Conservation (phyloP, 208 protist species). For the Novymonas esmeraldas region DNA sequence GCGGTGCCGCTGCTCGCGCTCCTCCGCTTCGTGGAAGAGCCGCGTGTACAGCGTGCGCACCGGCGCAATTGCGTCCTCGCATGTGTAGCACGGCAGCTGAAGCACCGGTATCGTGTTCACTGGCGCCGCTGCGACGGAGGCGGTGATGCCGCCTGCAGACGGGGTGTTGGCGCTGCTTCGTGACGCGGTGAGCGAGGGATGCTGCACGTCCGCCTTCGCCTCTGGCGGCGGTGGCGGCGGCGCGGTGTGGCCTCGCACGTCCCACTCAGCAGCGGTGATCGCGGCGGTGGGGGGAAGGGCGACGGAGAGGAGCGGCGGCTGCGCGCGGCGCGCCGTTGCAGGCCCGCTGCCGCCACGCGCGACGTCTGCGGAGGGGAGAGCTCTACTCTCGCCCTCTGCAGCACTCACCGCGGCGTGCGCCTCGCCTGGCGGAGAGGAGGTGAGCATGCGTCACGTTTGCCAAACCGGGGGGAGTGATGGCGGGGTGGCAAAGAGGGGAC, state of each 20-base stretch:
- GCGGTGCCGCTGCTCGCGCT: conserved; percentile 13
- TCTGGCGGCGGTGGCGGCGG: background rate
- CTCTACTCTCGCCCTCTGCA: background rate
- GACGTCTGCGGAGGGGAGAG: background rate
- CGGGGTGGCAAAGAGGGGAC: too few species aligned
- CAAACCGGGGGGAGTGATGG: background rate
- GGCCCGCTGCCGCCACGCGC: background rate
- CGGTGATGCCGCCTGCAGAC: background rate
- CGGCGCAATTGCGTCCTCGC: conserved; percentile 11
- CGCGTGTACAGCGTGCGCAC: conserved; percentile 9
- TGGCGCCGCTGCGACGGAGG: too few species aligned
- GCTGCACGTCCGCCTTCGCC: background rate
- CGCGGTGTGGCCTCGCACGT: background rate
- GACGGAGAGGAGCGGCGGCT: conserved; percentile 3
- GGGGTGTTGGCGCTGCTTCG: background rate
- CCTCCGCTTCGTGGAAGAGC: conserved; percentile 22
- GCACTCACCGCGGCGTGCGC: background rate
- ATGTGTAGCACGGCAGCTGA: conserved; percentile 1
- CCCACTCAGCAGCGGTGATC: background rate
- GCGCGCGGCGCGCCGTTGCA: background rate
- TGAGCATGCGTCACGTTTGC: background rate
- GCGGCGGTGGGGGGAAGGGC: background rate
- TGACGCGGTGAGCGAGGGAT: background rate
- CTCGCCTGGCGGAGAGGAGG: background rate
- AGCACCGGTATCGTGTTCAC: conserved; percentile 10